Base-by-base conservation (phyloP, 2,329 filamentous ascomycete species). In the Didymosphaeria variabile region DNA sequence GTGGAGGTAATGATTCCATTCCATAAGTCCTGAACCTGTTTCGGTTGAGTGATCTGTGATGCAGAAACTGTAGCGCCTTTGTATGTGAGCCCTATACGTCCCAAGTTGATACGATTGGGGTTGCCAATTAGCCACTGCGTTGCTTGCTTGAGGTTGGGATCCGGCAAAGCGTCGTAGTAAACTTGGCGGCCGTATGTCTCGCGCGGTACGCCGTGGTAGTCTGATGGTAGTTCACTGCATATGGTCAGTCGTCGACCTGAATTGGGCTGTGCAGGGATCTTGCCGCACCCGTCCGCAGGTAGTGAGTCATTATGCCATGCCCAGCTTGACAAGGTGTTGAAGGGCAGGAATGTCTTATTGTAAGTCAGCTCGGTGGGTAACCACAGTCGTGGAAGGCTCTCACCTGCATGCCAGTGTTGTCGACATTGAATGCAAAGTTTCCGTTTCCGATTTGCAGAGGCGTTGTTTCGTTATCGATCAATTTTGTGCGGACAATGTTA, bases 61-160 rank as follows among this genome's bases (percentile, higher is more conserved):
- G 84, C 82, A 1, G 73, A 79, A 9, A 84, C 73, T 59, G 79
- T 73, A 0, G 59, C 42, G 0, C 68, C 76, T 3, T 73, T 72
- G 63, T 84, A 86, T 56, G 76, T 78, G 34, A 86, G 70, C 3
- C 84, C 84, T 12, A 86, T 77, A 3, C 77, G 79, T 3, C 78
- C 84, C 0, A 86, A 62, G 60, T 86, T 86, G 19, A 85, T 72
- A 5, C 84, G 76, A 65, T 86, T 83, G 0, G 84, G 84, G 62
- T 86, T 86, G 58, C 79, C 77, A 31, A 85, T 85, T 19, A 87
- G 71, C 85, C 85, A 87, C 59, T 86, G 81, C 2, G 81, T 83
- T 29, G 81, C 81, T 10, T 77, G 72, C 13, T 71, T 68, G 51
- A 82, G 67, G 2, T 69, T 71, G 0, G 80, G 76, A 57, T 82